A percentile compares a stretch with the other conserved stretches of the same genome.
These are phyloP conservation scores for Geotrichum australiense DNA, from an alignment of 1,139 yeast species.

Conservation along the genomic window DNA sequence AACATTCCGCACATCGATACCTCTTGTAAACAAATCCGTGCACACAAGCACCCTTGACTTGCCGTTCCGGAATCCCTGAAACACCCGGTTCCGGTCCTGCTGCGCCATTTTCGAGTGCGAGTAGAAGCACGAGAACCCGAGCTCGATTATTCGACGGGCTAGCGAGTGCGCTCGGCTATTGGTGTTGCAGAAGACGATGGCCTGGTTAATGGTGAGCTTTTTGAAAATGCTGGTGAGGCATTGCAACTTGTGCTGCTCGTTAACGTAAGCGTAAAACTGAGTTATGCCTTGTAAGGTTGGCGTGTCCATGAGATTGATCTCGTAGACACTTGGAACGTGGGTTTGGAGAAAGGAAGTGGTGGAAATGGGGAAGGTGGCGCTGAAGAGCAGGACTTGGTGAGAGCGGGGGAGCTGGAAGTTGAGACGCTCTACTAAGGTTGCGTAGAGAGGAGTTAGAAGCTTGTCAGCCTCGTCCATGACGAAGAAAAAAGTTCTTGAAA, in stretches of 20 bases:
- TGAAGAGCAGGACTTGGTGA: constrained; percentile 82
- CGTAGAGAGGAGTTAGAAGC: constrained; percentile 87
- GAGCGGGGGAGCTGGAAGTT: constrained; percentile 69
- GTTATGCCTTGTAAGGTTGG: constrained; percentile 92
- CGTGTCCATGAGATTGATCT: constrained; percentile 96
- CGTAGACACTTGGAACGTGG: constrained; percentile 86
- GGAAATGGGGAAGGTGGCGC: constrained; percentile 94
- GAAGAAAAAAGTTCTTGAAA: constrained; percentile 80
- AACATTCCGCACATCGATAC: constrained; percentile 98
- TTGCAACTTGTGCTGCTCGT: constrained; percentile 91
- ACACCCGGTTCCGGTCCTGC: constrained; percentile 93
- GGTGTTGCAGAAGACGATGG: constrained; percentile 93
- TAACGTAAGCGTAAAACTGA: constrained; percentile 95
- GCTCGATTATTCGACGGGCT: constrained; percentile 92
- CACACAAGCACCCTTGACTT: constrained; percentile 95
- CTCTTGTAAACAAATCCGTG: constrained; percentile 93
- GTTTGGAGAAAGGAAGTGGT: constrained; percentile 90
- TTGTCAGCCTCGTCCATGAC: constrained; percentile 99
- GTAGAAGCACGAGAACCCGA: constrained; percentile 94
- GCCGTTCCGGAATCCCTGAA: constrained; percentile 98
- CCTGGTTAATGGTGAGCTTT: constrained; percentile 90
- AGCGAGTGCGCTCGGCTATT: constrained; percentile 91
- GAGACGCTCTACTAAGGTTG: constrained; percentile 80
- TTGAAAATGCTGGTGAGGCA: constrained; percentile 92
- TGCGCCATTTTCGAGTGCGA: constrained; percentile 98